These are phyloP conservation scores for Pythium dissotocum DNA, from an alignment of 352 stramenopile species.

Conservation along the genomic window DNA sequence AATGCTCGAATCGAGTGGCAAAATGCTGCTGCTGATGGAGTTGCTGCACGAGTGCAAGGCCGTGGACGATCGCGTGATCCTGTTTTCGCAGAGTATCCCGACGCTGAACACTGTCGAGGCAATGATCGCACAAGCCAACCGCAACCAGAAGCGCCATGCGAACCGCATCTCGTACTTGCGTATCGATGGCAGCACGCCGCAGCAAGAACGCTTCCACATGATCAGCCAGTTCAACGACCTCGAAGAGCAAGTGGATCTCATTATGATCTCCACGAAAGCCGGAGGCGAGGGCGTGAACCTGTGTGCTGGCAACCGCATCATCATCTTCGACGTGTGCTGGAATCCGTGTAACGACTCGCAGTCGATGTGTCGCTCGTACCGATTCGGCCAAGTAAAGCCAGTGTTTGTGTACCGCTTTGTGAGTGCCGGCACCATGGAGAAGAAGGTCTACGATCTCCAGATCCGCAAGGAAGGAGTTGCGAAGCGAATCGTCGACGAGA, in stretches of 20 bases:
- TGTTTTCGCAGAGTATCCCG: constrained; percentile 90
- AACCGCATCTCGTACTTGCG: constrained; percentile 67
- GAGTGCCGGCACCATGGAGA: constrained; percentile 91
- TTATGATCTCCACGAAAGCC: constrained; percentile 88
- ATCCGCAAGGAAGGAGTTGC: constrained; percentile 89
- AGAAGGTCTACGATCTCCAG: constrained; percentile 91
- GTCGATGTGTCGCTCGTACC: constrained; percentile 93
- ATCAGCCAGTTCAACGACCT: constrained; percentile 85
- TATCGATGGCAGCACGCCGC: constrained; percentile 81
- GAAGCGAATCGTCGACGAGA: constrained; percentile 89
- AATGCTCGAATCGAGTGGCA: constrained; percentile 72
- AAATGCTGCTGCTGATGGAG: constrained; percentile 88
- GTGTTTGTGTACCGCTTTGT: constrained; percentile 94
- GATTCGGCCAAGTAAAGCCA: constrained; percentile 90
- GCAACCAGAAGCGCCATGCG: constrained; percentile 39
- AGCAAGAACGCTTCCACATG: constrained; percentile 76
- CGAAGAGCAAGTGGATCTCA: constrained; percentile 78
- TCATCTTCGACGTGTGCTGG: constrained; percentile 93
- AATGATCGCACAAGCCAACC: constrained; percentile 72
- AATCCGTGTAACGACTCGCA: constrained; percentile 91
- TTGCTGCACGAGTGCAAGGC: constrained; percentile 67
- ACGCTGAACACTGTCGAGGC: constrained; percentile 80
- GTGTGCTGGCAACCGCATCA: constrained; percentile 86
- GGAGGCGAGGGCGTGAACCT: constrained; percentile 89
- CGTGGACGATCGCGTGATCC: constrained; percentile 81